Evolutionary conservation across 2,329 filamentous ascomycete genomes (phyloP), one percentile per base, ranked within the genome.

Genomic region (Ceratocystiopsis sp.): DNA sequence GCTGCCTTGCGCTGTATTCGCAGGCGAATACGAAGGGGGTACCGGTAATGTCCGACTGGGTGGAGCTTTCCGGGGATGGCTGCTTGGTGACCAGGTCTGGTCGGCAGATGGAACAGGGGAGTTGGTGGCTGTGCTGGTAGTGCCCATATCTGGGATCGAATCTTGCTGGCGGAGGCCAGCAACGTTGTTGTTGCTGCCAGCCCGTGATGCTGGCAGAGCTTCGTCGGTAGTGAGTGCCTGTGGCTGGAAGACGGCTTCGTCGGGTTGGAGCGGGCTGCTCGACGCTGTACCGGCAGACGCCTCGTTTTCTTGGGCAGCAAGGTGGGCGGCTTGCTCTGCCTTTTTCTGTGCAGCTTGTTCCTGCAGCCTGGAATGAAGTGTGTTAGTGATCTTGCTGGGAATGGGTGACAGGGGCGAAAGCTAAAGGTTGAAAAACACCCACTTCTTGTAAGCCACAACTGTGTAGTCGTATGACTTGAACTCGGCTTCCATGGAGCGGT

Each of bases 401-500:
- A 29, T 7, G 25, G 10, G n/a, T n/a, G 10, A 29, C 7, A 29
- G 10, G n/a, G 11, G 9, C n/a, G n/a, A 1, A 33, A 4, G 17
- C 21, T 1, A 7, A 14, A 37, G 8, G 29, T 14, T 42, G 25
- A 14, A 13, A 9, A 15, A 4, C 7, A 54, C 75, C 50, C 67
- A 85, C 72, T 79, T 79, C 55, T 79, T 78, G 54, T 86, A 89
- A 4, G 78, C 81, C 17, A 84, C 78, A 3, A 79, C 64, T 0
- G 87, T 95, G 61, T 98, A 98, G 59, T 98, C 91, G 58, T 96
- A 98, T 1, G 87, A 84, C 57, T 83, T 78, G 57, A 96, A 98
- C 54, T 94, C 81, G 5, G 75, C 82, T 60, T 98, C 91, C 48
- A 98, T 95, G 73, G 93, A 83, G 50, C 78, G 78, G 59, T 96